Base-by-base conservation (phyloP, 495 filamentous ascomycete species). In the Neurospora sp. region DNA sequence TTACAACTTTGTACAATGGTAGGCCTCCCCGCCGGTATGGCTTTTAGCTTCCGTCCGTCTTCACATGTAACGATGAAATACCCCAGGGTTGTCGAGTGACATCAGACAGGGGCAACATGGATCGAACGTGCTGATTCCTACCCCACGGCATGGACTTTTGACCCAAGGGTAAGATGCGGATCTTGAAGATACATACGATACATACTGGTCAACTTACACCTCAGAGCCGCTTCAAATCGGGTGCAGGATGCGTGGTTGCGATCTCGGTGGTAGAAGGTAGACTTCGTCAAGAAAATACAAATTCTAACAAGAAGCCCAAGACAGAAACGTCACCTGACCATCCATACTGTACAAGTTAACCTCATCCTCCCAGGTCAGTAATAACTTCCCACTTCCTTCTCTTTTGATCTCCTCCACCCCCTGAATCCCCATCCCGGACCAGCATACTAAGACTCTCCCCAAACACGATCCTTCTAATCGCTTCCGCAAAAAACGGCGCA, bases 391-490 rank as follows among this genome's bases (percentile, higher is more conserved):
- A 59, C 11, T 59, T n/a, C 19, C 42, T 45, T 45, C 17, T n/a
- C n/a, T 48, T 59, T 59, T 28, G 21, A 7, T 24, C 21, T 28
- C 21, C 24, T 59, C 21, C 48, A 24, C 21, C 28, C 15, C 13
- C 7, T 66, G 9, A 66, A 34, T 66, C 54, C 28, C 54, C 54
- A 19, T 66, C 54, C 28, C 54, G 54, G 83, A 99, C 98, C 71
- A 99, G 88, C 71, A 96, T 93, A 81, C 94, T 97, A 83, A 99
- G 97, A 77, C 94, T 97, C 85, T 99, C 96, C 73, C 96, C 96
- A 83, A 98, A 94, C 82, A 98, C 96, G 70, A 99, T 96, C 62
- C 96, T 89, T 70, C 96, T 92, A 79, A 99, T 97, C 21, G 96
- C 96, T 90, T 99, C 96, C 59, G 92, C 96, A 84, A 99, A 99